A percentile compares a stretch with the other conserved stretches of the same genome.
Evolutionary conservation across 1,284 basidiomycete species (phyloP).

Genomic region (Phellinidium pouzarii): DNA sequence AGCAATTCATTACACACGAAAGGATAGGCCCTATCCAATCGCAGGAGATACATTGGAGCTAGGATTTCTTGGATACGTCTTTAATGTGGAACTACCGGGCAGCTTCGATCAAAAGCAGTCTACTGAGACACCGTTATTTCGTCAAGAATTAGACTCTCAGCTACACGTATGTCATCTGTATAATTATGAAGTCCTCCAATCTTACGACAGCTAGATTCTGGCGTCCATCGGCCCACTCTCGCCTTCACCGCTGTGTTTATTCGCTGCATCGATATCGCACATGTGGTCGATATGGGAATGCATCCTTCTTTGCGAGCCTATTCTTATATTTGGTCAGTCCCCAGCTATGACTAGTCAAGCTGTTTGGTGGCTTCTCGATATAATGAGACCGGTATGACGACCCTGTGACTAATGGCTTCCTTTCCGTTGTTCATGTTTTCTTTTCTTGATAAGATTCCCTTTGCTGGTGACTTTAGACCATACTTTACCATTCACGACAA

Average conservation of each 20-base stretch:
- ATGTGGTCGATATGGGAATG: conserved; percentile 96
- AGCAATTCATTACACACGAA: conserved; percentile 24
- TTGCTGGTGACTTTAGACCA: conserved; percentile 82
- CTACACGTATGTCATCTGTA: conserved; percentile 34
- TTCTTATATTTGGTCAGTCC: conserved; percentile 80
- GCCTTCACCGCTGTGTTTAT: conserved; percentile 65
- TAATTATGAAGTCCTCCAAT: not conserved
- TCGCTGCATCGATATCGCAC: conserved; percentile 70
- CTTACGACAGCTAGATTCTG: conserved; percentile 48
- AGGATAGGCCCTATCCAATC: conserved; percentile 64
- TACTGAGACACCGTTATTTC: conserved; percentile 41
- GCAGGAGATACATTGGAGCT: conserved; percentile 65
- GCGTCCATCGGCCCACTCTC: conserved; percentile 67
- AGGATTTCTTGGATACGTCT: conserved; percentile 72
- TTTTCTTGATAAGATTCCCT: conserved; percentile 60
- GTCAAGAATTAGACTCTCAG: conserved; percentile 40
- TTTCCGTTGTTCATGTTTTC: conserved; percentile 6
- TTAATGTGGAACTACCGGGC: conserved; percentile 68
- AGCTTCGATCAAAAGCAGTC: conserved; percentile 68
- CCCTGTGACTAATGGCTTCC: conserved; percentile 7
- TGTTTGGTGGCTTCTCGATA: conserved; percentile 86
- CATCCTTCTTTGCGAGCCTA: conserved; percentile 79
- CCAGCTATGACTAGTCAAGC: conserved; percentile 78
- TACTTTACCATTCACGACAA: conserved; percentile 96
- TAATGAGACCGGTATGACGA: conserved; percentile 71